Percentiles rank a stretch among this genome's conserved stretches.
phyloP scores from a whole-genome alignment of 2,329 filamentous ascomycete genomes.

The Claviceps pusilla region DNA sequence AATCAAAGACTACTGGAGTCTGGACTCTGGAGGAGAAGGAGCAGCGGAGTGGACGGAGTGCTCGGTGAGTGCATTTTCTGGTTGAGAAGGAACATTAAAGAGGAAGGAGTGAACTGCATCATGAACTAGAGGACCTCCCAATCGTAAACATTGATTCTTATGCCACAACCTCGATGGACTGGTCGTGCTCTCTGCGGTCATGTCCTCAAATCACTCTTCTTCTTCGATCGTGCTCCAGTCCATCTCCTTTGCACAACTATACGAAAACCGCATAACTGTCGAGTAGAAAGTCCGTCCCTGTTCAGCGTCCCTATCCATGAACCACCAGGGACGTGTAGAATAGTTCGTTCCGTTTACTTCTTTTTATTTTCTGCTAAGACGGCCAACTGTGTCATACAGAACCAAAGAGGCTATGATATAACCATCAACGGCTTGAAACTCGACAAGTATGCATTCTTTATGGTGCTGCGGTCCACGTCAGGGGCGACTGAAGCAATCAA shows the following conservation, averaged over 20 bases:
- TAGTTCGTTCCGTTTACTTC: not conserved
- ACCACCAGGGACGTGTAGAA: not conserved
- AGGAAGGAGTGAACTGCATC: constrained; percentile 1
- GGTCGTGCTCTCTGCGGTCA: not conserved
- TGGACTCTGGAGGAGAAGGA: not conserved
- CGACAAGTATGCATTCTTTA: constrained; percentile 8
- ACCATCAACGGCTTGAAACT: not conserved
- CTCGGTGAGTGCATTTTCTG: not conserved
- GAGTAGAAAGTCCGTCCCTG: not conserved
- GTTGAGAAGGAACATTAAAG: not conserved
- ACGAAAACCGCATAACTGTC: not conserved
- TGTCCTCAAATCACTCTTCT: not conserved
- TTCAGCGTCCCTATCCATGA: not conserved
- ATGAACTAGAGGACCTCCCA: not conserved
- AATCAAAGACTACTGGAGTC: not conserved
- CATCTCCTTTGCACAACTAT: not conserved
- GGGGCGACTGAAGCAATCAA: constrained; percentile 3
- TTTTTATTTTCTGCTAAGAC: not conserved
- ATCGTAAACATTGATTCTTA: not conserved
- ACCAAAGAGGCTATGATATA: not conserved
- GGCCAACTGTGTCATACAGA: not conserved
- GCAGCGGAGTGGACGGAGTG: not conserved
- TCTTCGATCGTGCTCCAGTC: not conserved
- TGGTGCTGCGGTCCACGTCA: constrained; percentile 13
- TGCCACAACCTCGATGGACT: not conserved